phyloP scores from a whole-genome alignment of 352 stramenopile species.

The Elongisporangium anandrum region DNA sequence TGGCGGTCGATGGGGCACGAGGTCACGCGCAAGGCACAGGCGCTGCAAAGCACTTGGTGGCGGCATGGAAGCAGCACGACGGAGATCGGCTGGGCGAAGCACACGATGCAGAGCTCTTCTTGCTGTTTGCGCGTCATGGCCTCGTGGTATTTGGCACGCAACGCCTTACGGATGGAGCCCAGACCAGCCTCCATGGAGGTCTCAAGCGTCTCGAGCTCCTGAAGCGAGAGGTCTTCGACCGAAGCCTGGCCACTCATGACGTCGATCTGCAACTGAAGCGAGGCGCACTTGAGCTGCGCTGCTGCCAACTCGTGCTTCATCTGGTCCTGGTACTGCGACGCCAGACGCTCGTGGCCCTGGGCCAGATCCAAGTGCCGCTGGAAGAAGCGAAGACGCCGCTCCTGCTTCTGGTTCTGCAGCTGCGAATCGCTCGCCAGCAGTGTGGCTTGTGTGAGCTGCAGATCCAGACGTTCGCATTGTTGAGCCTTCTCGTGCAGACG shows the following conservation, averaged over 20 bases:
- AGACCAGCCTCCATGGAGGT: conserved; percentile 17
- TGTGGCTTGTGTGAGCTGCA: neutral
- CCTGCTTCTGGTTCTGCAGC: conserved; percentile 16
- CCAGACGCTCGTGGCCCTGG: conserved; percentile 23
- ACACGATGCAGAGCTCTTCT: conserved; percentile 46
- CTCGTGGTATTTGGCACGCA: conserved; percentile 24
- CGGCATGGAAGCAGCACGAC: conserved; percentile 55
- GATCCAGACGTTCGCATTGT: conserved; percentile 17
- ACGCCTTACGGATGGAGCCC: conserved; percentile 19
- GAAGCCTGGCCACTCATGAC: conserved; percentile 14
- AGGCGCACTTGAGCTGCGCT: conserved; percentile 18
- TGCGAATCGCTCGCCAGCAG: conserved; percentile 7
- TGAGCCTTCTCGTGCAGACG: conserved; percentile 37
- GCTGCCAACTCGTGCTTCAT: conserved; percentile 18
- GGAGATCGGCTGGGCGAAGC: conserved; percentile 33
- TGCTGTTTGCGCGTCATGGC: conserved; percentile 13
- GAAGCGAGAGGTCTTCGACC: conserved; percentile 22
- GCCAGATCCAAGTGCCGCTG: conserved; percentile 29
- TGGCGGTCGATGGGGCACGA: conserved; percentile 57
- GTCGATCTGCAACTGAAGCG: conserved; percentile 14
- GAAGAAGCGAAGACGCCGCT: conserved; percentile 18
- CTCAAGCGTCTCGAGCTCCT: conserved; percentile 45
- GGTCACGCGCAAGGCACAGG: conserved; percentile 42
- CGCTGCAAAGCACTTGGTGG: conserved; percentile 57
- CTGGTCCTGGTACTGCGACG: conserved; percentile 24